phyloP scores from a whole-genome alignment of 768 basidiomycete genomes.

The Suillus paluster region DNA sequence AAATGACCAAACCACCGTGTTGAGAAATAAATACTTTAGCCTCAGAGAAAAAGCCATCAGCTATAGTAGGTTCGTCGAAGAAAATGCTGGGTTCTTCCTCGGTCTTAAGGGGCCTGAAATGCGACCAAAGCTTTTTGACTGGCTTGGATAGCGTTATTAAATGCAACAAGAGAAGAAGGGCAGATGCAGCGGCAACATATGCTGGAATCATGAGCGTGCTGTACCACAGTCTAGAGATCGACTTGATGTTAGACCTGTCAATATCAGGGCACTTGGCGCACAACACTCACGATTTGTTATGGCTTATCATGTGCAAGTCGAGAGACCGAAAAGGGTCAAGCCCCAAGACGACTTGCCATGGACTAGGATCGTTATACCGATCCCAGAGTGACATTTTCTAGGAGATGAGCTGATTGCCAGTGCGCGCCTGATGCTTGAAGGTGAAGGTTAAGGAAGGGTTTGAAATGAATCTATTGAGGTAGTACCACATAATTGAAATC shows the following conservation, averaged over 20 bases:
- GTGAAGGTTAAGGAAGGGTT: neutral
- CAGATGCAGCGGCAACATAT: conserved; percentile 17
- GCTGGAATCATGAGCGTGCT: conserved; percentile 19
- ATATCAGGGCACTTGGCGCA: neutral
- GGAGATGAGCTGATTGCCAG: too few species aligned
- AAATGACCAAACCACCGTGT: conserved; percentile 28
- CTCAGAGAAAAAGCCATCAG: conserved; percentile 30
- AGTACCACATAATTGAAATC: neutral
- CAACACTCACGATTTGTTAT: neutral
- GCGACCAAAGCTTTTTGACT: conserved; percentile 8
- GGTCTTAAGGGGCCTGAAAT: neutral
- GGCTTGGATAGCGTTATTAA: conserved; percentile 11
- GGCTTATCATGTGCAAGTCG: neutral
- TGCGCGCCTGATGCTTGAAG: too few species aligned
- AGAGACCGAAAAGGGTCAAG: neutral
- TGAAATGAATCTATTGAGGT: neutral
- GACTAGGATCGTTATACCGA: conserved; percentile 3
- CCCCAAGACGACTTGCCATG: conserved; percentile 14
- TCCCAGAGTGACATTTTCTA: conserved; percentile 13
- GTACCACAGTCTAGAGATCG: conserved; percentile 2
- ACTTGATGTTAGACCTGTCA: neutral
- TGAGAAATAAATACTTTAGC: conserved; percentile 26
- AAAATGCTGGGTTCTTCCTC: neutral
- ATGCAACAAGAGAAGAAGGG: conserved; percentile 7
- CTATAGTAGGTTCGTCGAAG: neutral